phyloP scores from a whole-genome alignment of 352 stramenopile genomes.

The Phytophthora macrochlamydospora region DNA sequence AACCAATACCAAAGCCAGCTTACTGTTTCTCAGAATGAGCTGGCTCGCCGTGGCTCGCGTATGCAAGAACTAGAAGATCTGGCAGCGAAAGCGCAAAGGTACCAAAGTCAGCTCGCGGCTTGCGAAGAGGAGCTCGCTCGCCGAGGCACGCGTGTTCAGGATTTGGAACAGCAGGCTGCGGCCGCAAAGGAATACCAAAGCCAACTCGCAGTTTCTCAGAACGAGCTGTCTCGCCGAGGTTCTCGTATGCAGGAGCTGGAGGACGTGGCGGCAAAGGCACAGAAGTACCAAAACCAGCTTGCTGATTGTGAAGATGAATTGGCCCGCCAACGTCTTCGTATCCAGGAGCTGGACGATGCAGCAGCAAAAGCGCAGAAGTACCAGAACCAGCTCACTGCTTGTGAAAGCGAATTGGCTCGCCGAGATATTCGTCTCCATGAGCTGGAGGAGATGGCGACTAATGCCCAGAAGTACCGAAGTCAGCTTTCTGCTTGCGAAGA shows the following conservation, averaged over 20 bases:
- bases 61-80: slow-evolving; percentile 38
- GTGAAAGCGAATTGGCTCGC: background rate
- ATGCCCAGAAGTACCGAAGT: background rate
- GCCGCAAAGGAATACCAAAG: background rate
- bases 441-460: background rate
- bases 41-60: slow-evolving; percentile 17
- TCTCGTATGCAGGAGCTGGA: too few relatives aligned
- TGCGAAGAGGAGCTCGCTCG: background rate
- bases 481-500: slow-evolving; percentile 28
- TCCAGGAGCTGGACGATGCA: too few relatives aligned
- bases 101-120: slow-evolving; percentile 8
- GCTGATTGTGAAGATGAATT: too few relatives aligned
- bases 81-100: slow-evolving; percentile 24
- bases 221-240: too few relatives aligned
- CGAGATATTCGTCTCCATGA: background rate
- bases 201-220: background rate
- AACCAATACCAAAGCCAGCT: slow-evolving; percentile 28
- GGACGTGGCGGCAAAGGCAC: too few relatives aligned
- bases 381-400: background rate
- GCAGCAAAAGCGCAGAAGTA: too few relatives aligned
- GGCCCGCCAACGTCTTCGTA: too few relatives aligned
- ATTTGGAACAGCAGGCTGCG: background rate
- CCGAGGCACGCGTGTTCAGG: background rate
- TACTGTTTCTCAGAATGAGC: slow-evolving; percentile 5
- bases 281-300: too few relatives aligned